Percentiles rank a stretch among this genome's conserved stretches.
Evolutionary conservation across 257 asterid genomes (phyloP).

Genomic region (Penstemon barbatus): DNA sequence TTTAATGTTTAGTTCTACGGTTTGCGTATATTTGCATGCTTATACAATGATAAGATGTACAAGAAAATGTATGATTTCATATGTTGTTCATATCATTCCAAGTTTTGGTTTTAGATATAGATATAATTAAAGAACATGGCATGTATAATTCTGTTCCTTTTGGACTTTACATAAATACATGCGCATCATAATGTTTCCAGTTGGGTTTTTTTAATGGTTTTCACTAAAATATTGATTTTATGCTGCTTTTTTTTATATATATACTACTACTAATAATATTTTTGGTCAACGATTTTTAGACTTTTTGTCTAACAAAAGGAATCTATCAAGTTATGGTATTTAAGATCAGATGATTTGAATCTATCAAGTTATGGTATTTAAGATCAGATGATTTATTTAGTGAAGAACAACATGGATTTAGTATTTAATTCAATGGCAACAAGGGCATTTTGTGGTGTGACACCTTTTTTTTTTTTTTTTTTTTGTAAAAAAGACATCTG

Average conservation of each 20-base stretch:
- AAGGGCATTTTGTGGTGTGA: constrained; percentile 48
- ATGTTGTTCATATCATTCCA: too few relatives aligned
- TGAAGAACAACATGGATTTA: constrained; percentile 10
- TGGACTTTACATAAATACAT: neutral
- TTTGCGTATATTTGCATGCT: too few relatives aligned
- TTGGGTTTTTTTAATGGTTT: constrained; percentile 33
- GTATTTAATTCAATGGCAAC: constrained; percentile 43
- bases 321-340: too few relatives aligned
- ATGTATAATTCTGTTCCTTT: too few relatives aligned
- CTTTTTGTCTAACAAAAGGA: constrained; percentile 20
- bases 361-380: constrained; percentile 12
- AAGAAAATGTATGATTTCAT: too few relatives aligned
- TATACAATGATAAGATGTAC: too few relatives aligned
- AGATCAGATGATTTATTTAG: constrained; percentile 1
- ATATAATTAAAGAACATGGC: too few relatives aligned
- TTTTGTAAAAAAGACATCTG: constrained; percentile 41
- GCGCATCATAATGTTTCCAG: neutral
- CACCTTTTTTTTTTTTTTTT: constrained; percentile 39
- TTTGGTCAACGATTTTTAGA: neutral
- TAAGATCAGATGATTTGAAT: too few relatives aligned
- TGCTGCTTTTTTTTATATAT: constrained; percentile 7
- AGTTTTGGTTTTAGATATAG: too few relatives aligned
- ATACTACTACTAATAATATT: neutral
- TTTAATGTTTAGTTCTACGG: too few relatives aligned
- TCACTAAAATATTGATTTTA: constrained; percentile 30